A percentile compares a stretch with the other conserved stretches of the same genome.
Conservation (phyloP, 2,329 filamentous ascomycete genomes). For the Alternaria arborescens region DNA sequence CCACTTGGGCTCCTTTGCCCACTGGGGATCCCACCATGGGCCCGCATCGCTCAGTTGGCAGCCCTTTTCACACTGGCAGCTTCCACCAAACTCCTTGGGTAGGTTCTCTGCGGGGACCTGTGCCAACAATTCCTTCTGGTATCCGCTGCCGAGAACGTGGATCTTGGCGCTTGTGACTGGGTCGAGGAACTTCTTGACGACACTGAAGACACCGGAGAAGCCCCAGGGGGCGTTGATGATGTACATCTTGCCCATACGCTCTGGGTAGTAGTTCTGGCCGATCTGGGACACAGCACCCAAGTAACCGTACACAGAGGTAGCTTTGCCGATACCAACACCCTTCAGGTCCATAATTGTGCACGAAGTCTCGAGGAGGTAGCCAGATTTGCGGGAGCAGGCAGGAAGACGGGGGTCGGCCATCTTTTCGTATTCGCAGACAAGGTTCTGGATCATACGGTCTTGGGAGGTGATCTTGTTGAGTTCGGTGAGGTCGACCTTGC, state of each 20-base stretch:
- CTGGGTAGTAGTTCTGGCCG: slow-evolving; percentile 99
- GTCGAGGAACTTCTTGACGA: slow-evolving; percentile 94
- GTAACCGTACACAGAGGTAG: slow-evolving; percentile 86
- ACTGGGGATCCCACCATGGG: slow-evolving; percentile 82
- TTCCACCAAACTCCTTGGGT: slow-evolving; percentile 84
- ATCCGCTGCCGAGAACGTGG: slow-evolving; percentile 81
- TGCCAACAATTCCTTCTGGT: slow-evolving; percentile 82
- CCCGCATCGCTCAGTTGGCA: slow-evolving; percentile 89
- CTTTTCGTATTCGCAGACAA: slow-evolving; percentile 98
- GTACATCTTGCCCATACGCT: slow-evolving; percentile 94
- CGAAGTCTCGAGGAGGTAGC: slow-evolving; percentile 92
- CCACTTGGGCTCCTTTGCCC: slow-evolving; percentile 66
- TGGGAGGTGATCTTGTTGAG: slow-evolving; percentile 93
- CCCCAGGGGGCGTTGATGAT: slow-evolving; percentile 98
- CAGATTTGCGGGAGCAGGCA: slow-evolving; percentile 91
- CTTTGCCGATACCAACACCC: slow-evolving; percentile 84
- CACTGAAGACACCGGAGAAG: slow-evolving; percentile 83
- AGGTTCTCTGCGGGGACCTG: slow-evolving; percentile 92
- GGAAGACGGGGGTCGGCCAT: slow-evolving; percentile 91
- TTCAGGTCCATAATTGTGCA: slow-evolving; percentile 99
- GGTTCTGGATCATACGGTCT: slow-evolving; percentile 95
- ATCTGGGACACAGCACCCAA: slow-evolving; percentile 84
- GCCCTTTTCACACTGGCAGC: slow-evolving; percentile 81
- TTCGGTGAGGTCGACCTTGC: slow-evolving; percentile 86
- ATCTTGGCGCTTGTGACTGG: slow-evolving; percentile 98